Evolutionary conservation across 164 flowering plant species (phyloP), one percentile per base, ranked within the genome.

Genomic region (Litsea cubeba): DNA sequence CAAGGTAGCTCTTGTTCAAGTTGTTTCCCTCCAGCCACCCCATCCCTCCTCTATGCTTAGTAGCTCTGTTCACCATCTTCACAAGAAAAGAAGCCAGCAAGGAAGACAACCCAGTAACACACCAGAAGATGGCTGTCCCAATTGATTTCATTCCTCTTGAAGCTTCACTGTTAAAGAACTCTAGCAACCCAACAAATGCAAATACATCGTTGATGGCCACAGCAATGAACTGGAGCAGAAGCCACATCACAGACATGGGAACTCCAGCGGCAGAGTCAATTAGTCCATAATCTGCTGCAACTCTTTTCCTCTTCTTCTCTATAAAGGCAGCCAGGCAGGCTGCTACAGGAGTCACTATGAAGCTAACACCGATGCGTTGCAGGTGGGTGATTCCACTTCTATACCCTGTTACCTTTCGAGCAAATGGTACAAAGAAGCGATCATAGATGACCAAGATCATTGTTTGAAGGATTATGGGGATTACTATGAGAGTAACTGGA

Each of bases 151-250:
- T 90, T 62, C 88, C 83, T n/a, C 77, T 20, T 0, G 95, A 90
- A 2, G 90, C 92, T 68, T 92, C 93, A 3, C 88, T 83, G 80
- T 85, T 88, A 88, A 90, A 92, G 71, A 90, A 89, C 71, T 92
- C 92, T 22, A 90, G 57, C 78, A 90, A 70, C 5, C 97, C 97
- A 1, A 74, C 64, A 18, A 51, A 66, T n/a, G 63, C 50, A 25
- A 57, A 66, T 18, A 23, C 65, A 46, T 74, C 76, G 2, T 14
- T 51, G 25, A 67, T 25, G 23, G 20, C 65, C 40, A 77, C 83
- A 17, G 51, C 71, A 25, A 67, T 17, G 23, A 66, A 66, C 28
- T 74, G 76, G 5, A 50, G 8, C 12, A 22, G 69, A 17, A 74
- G 64, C 75, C 76, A 74, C 71, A 67, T 0, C 76, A 25, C 76